These are phyloP conservation scores for Aspergillus caelatus DNA, from an alignment of 2,329 filamentous ascomycete species.

Conservation along the genomic window DNA sequence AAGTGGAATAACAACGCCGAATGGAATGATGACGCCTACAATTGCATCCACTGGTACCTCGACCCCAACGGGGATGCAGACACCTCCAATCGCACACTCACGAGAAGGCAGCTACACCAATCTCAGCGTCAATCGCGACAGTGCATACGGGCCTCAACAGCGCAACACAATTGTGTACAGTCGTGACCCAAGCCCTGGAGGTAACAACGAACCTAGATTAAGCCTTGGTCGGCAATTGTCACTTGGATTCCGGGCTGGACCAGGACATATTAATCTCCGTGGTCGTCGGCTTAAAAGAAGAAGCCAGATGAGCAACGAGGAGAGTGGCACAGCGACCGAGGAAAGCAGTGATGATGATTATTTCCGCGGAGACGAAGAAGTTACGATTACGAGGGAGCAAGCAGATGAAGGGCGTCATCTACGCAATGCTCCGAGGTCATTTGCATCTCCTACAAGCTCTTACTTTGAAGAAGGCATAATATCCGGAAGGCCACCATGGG, in stretches of 20 bases:
- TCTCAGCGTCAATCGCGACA: slow-evolving; percentile 33
- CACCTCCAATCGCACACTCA: slow-evolving; percentile 37
- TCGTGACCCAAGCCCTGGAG: slow-evolving; percentile 38
- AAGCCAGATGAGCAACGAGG: slow-evolving; percentile 32
- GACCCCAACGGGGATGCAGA: slow-evolving; percentile 35
- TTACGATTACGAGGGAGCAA: slow-evolving; percentile 39
- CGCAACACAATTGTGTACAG: slow-evolving; percentile 44
- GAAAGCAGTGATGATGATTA: slow-evolving; percentile 43
- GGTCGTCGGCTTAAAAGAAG: slow-evolving; percentile 31
- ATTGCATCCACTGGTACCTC: slow-evolving; percentile 26
- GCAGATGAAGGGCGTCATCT: slow-evolving; percentile 33
- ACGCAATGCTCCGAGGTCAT: slow-evolving; percentile 19
- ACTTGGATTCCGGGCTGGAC: slow-evolving; percentile 44
- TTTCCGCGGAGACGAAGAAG: slow-evolving; percentile 43
- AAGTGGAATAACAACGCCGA: slow-evolving; percentile 37
- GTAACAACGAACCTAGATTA: slow-evolving; percentile 32
- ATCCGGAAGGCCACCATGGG: slow-evolving; percentile 27
- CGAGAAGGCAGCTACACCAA: slow-evolving; percentile 33
- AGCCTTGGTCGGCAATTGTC: slow-evolving; percentile 41
- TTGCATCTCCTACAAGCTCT: slow-evolving; percentile 31
- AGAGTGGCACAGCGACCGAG: slow-evolving; percentile 33
- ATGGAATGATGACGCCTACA: slow-evolving; percentile 21
- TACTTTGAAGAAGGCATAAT: slow-evolving; percentile 37
- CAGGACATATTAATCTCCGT: slow-evolving; percentile 39
- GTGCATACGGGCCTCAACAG: slow-evolving; percentile 40